Evolutionary conservation across 169 alveolate genomes (phyloP).

Genomic region (Babesia sp.): DNA sequence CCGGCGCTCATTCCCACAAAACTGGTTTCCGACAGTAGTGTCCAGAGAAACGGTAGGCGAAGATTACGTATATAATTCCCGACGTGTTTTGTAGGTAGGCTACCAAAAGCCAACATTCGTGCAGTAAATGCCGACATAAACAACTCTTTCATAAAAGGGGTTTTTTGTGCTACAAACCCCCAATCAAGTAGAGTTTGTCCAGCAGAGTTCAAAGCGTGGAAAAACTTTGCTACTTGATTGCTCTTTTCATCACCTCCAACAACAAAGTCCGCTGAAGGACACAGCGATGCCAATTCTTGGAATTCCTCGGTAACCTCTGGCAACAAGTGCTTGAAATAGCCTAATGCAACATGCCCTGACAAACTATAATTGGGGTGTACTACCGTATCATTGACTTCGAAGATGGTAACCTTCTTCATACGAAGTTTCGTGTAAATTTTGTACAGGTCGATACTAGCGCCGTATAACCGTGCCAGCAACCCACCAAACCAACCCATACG

Average conservation of each 20-base stretch:
- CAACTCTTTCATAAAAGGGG: background rate
- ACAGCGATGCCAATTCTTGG: background rate
- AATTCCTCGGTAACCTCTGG: background rate
- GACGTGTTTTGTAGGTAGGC: background rate
- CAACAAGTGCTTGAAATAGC: background rate
- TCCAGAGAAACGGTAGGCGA: background rate
- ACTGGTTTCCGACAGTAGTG: background rate
- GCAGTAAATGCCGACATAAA: background rate
- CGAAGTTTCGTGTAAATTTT: conserved; percentile 3
- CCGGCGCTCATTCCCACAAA: background rate
- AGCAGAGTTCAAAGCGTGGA: conserved; percentile 17
- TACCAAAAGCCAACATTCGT: conserved; percentile 23
- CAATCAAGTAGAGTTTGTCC: background rate
- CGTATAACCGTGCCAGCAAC: conserved; percentile 24
- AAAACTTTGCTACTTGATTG: background rate
- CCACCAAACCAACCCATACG: background rate
- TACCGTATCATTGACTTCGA: conserved; percentile 34
- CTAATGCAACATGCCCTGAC: background rate
- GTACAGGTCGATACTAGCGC: background rate
- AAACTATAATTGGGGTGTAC: conserved; percentile 39
- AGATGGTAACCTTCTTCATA: conserved; percentile 8
- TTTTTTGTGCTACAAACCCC: background rate
- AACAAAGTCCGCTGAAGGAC: background rate
- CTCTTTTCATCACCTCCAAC: background rate
- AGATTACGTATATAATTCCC: background rate